phyloP scores from a whole-genome alignment of 1,139 yeast genomes.

The Pichia sp. region DNA sequence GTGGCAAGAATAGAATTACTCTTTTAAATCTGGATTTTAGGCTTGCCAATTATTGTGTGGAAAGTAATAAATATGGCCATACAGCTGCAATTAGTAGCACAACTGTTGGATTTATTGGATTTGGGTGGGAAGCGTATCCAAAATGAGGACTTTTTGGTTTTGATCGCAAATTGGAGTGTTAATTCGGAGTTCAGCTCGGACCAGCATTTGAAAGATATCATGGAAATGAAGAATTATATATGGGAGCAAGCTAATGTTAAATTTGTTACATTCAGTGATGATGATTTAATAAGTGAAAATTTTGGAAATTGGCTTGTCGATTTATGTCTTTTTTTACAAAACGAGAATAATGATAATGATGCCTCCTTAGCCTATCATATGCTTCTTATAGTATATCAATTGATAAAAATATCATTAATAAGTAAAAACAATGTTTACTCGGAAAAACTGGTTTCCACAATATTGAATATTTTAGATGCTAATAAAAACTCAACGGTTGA shows the following conservation, averaged over 20 bases:
- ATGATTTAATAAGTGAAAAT: not conserved
- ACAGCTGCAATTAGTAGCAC: not conserved
- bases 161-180: slow-evolving; percentile 3
- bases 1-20: not conserved
- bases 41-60: too few species aligned
- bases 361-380: not conserved
- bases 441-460: not conserved
- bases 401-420: slow-evolving; percentile 1
- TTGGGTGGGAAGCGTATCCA: not conserved
- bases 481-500: not conserved
- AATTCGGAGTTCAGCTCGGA: not conserved
- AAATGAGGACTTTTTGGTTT: slow-evolving; percentile 2
- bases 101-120: not conserved
- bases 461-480: not conserved
- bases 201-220: not conserved
- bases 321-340: not conserved
- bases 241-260: not conserved
- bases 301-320: not conserved
- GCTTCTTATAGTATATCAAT: slow-evolving; percentile 3
- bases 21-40: not conserved
- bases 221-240: slow-evolving; percentile 1
- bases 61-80: not conserved
- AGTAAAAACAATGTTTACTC: slow-evolving; percentile 6
- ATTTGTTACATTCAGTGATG: not conserved
- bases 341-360: not conserved